Percentiles rank a stretch among this genome's conserved stretches.
These are phyloP conservation scores for Rutstroemia sydowiana DNA, from an alignment of 2,329 filamentous ascomycete genomes.

Conservation along the genomic window DNA sequence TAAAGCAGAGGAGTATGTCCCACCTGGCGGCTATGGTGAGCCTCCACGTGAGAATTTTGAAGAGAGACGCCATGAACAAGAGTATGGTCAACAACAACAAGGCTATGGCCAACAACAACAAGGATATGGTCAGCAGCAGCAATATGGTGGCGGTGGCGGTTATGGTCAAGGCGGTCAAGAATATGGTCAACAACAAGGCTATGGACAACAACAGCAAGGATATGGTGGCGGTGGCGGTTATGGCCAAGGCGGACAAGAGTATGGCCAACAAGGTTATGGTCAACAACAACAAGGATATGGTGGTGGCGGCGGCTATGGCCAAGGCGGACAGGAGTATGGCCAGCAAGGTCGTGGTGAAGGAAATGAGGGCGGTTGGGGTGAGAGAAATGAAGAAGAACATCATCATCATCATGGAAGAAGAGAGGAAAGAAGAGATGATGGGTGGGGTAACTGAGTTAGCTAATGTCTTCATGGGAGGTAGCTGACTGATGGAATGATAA, in stretches of 20 bases:
- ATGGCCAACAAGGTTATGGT: conserved; percentile 5
- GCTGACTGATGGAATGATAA: neutral
- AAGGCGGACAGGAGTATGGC: conserved; percentile 6
- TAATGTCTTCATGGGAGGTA: neutral
- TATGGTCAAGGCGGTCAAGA: conserved; percentile 12
- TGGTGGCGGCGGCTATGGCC: neutral
- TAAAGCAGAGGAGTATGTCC: conserved; percentile 14
- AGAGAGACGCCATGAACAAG: conserved; percentile 5
- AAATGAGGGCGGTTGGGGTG: neutral
- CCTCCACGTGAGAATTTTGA: neutral
- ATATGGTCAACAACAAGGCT: conserved; percentile 7
- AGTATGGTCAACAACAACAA: neutral
- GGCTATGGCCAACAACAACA: neutral
- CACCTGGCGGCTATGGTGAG: conserved; percentile 11
- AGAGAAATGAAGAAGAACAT: neutral
- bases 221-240: conserved; percentile 1
- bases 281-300: neutral
- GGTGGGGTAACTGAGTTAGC: neutral
- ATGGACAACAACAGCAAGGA: neutral
- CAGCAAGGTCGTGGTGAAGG: neutral
- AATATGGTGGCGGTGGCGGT: neutral
- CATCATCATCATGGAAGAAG: neutral
- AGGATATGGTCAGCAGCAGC: neutral
- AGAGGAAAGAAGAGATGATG: conserved; percentile 30
- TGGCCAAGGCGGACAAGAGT: conserved; percentile 13